Evolutionary conservation across 179 eudicot species (phyloP).

Genomic region (Beta macrorhiza): DNA sequence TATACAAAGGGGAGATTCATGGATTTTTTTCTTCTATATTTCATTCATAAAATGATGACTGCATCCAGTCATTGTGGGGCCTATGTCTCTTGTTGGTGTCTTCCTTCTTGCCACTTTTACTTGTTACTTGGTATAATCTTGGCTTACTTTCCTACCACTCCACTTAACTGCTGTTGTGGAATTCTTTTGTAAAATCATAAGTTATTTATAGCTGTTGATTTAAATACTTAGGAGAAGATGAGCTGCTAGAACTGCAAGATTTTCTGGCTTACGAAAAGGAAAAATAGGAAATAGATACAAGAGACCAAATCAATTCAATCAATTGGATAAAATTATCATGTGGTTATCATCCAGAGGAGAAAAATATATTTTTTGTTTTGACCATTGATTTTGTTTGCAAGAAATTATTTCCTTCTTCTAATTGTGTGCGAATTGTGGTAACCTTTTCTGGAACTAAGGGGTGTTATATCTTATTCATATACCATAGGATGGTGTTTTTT

Average conservation of each 20-base stretch:
- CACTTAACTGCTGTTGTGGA: not conserved
- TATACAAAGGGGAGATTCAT: not conserved
- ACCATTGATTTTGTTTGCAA: not conserved
- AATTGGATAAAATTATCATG: not conserved
- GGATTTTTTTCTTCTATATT: not conserved
- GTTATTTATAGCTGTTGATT: not conserved
- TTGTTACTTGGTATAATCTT: not conserved
- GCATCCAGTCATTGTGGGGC: not conserved
- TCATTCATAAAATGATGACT: not conserved
- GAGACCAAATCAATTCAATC: not conserved
- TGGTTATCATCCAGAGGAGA: not conserved
- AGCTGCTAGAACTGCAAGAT: not conserved
- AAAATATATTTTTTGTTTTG: not conserved
- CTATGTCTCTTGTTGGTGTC: not conserved
- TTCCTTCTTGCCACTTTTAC: not conserved
- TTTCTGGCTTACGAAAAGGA: not conserved
- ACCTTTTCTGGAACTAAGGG: not conserved
- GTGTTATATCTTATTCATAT: not conserved
- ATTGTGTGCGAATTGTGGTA: not conserved
- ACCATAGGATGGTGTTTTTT: not conserved
- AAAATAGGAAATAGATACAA: not conserved
- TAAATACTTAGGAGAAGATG: not conserved
- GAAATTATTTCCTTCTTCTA: not conserved
- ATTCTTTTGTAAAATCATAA: not conserved
- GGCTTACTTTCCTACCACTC: not conserved